A percentile compares a stretch with the other conserved stretches of the same genome.
Evolutionary conservation across 2,329 filamentous ascomycete species (phyloP).

Genomic region (Zymoseptoria tritici): DNA sequence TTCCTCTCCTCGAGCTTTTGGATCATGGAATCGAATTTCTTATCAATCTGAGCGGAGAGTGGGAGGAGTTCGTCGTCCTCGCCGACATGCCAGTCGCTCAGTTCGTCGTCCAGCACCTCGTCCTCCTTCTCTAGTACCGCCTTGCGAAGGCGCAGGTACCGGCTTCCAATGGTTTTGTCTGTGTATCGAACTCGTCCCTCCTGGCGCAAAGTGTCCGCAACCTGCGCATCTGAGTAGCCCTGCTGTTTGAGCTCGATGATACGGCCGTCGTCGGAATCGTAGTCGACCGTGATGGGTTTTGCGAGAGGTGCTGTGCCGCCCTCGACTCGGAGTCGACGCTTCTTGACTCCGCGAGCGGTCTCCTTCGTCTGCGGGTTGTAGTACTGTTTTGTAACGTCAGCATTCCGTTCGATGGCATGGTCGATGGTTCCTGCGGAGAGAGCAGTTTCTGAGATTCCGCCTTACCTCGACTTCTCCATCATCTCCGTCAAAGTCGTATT

Average conservation of each 20-base stretch:
- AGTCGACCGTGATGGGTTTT: slow-evolving; percentile 37
- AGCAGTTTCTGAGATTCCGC: background rate
- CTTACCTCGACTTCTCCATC: slow-evolving; percentile 4
- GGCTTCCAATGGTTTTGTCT: slow-evolving; percentile 42
- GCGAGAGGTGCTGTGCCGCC: slow-evolving; percentile 35
- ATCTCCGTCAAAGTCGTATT: background rate
- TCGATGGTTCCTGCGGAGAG: background rate
- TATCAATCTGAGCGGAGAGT: slow-evolving; percentile 36
- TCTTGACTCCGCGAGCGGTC: background rate
- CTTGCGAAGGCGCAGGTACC: slow-evolving; percentile 40
- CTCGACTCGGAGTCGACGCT: slow-evolving; percentile 25
- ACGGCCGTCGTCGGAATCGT: slow-evolving; percentile 43
- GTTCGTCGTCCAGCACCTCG: slow-evolving; percentile 38
- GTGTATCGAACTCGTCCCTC: slow-evolving; percentile 40
- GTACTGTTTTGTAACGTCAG: slow-evolving; percentile 5
- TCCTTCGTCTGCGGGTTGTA: slow-evolving; percentile 14
- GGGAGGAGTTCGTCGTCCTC: slow-evolving; percentile 43
- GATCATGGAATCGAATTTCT: slow-evolving; percentile 36
- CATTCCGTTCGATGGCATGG: background rate
- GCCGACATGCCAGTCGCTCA: slow-evolving; percentile 43
- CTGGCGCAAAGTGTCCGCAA: slow-evolving; percentile 35
- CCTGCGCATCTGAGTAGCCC: slow-evolving; percentile 38
- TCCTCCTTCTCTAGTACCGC: slow-evolving; percentile 39
- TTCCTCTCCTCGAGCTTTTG: slow-evolving; percentile 36
- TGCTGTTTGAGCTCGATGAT: slow-evolving; percentile 38